phyloP scores from a whole-genome alignment of 1,139 yeast species.

The Candida gigantensis region DNA sequence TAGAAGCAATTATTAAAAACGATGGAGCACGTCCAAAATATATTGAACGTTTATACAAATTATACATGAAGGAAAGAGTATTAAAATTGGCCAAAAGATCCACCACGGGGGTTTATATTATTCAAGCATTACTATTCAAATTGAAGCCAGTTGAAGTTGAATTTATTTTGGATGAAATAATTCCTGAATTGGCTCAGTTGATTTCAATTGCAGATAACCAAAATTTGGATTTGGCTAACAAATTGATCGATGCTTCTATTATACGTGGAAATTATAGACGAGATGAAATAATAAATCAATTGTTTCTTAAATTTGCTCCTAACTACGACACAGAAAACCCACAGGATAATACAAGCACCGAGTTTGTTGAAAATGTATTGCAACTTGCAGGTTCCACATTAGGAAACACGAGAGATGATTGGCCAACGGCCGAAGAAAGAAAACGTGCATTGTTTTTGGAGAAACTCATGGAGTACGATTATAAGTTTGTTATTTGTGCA shows the following conservation, averaged over 20 bases:
- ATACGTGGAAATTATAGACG: constrained; percentile 59
- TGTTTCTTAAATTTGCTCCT: constrained; percentile 62
- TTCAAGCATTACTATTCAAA: constrained; percentile 66
- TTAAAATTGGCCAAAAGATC: constrained; percentile 75
- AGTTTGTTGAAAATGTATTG: constrained; percentile 63
- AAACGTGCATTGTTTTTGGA: constrained; percentile 76
- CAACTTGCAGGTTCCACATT: constrained; percentile 68
- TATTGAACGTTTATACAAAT: constrained; percentile 66
- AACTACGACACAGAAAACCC: constrained; percentile 39
- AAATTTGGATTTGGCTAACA: constrained; percentile 69
- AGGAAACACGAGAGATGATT: constrained; percentile 80
- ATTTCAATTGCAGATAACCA: constrained; percentile 53
- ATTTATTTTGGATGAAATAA: constrained; percentile 64
- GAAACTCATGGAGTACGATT: constrained; percentile 67
- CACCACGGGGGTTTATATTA: constrained; percentile 79
- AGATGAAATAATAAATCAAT: constrained; percentile 63
- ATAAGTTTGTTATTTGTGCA: constrained; percentile 54
- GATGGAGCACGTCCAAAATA: constrained; percentile 66
- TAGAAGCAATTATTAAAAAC: constrained; percentile 65
- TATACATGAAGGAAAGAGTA: constrained; percentile 74
- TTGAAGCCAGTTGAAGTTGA: constrained; percentile 61
- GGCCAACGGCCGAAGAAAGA: constrained; percentile 92
- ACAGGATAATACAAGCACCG: constrained; percentile 43
- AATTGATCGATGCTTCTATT: constrained; percentile 68
- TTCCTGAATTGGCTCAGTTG: constrained; percentile 65